Base-by-base conservation (phyloP, 1,139 yeast species). In the Diutina neorugosa region DNA sequence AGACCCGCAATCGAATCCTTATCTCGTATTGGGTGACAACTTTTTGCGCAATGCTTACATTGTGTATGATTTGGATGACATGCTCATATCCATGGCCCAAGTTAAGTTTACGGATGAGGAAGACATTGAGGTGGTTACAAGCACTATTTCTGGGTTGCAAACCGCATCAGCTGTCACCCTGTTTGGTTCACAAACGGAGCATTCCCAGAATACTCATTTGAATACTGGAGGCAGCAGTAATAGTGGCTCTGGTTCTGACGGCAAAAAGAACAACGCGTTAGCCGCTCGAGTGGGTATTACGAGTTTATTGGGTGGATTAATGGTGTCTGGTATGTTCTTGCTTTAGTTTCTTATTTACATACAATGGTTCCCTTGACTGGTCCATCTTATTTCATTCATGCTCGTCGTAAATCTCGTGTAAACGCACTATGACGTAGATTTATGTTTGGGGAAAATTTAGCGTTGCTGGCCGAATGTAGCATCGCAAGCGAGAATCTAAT, bases 11-110 rank as follows among this genome's bases (percentile, higher is more conserved):
- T 9, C 37, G n/a, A n/a, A 11, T 16, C 14, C 31, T 44, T 46
- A 46, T 19, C 31, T 46, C 34, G 44, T 27, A 5, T 61, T 67
- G 54, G 73, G 73, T 37, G 70, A 65, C 52, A 61, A 64, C 54
- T 66, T 68, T 55, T 65, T 69, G 61, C 62, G 70, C 59, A 57
- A 58, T 42, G 68, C 69, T 6, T 67, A 68, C 56, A 58, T 64
- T 42, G 65, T 64, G 44, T 67, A 61, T 56, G 64, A 69, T 53
- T 63, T 67, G 52, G 67, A 65, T n/a, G 69, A 60, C 52, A 56
- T 57, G 31, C 57, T 59, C 12, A 61, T 67, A 51, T 60, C 66
- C 4, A 46, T 68, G 43, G 71, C 69, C n/a, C 69, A 62, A 55
- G 69, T 58, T 18, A 61, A 59, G 50, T 54, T 51, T 40, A 48